phyloP scores from a whole-genome alignment of 208 protist species.

The Leishmania tarentolae region DNA sequence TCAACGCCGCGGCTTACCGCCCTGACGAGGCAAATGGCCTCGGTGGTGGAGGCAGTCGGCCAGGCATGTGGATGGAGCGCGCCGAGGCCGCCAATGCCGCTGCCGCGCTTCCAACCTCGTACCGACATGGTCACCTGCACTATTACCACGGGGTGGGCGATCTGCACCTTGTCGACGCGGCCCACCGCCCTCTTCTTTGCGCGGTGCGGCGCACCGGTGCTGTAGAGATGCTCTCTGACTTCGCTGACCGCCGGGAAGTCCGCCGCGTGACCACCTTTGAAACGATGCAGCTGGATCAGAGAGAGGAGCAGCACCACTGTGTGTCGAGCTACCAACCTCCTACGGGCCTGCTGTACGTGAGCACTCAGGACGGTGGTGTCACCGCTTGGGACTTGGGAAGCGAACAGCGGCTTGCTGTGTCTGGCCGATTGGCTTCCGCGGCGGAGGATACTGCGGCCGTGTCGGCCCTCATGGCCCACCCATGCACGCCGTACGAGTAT shows the following conservation, averaged over 20 bases:
- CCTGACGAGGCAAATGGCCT: slow-evolving; percentile 13
- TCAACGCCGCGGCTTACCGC: slow-evolving; percentile 5
- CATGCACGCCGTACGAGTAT: slow-evolving; percentile 34
- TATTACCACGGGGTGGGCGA: slow-evolving; percentile 39
- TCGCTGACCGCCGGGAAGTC: slow-evolving; percentile 35
- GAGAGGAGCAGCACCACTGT: slow-evolving; percentile 42
- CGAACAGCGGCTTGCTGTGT: slow-evolving; percentile 32
- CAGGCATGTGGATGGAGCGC: slow-evolving; percentile 24
- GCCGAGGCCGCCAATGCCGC: slow-evolving; percentile 28
- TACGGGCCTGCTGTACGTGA: slow-evolving; percentile 59
- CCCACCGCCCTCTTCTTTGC: slow-evolving; percentile 69
- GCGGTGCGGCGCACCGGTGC: slow-evolving; percentile 67
- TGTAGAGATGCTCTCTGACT: slow-evolving; percentile 65
- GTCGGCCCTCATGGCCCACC: slow-evolving; percentile 39
- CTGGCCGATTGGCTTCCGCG: slow-evolving; percentile 29
- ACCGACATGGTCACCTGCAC: slow-evolving; percentile 17
- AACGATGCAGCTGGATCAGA: slow-evolving; percentile 45
- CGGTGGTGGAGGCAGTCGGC: slow-evolving; percentile 11
- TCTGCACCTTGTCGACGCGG: slow-evolving; percentile 76
- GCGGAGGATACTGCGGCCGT: slow-evolving; percentile 15
- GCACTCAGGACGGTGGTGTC: slow-evolving; percentile 42
- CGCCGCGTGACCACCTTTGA: slow-evolving; percentile 69
- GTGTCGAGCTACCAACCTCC: slow-evolving; percentile 75
- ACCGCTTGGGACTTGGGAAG: slow-evolving; percentile 56
- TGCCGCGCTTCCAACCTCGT: slow-evolving; percentile 24